Evolutionary conservation across 495 filamentous ascomycete genomes (phyloP).

Genomic region (Neurospora sp.): DNA sequence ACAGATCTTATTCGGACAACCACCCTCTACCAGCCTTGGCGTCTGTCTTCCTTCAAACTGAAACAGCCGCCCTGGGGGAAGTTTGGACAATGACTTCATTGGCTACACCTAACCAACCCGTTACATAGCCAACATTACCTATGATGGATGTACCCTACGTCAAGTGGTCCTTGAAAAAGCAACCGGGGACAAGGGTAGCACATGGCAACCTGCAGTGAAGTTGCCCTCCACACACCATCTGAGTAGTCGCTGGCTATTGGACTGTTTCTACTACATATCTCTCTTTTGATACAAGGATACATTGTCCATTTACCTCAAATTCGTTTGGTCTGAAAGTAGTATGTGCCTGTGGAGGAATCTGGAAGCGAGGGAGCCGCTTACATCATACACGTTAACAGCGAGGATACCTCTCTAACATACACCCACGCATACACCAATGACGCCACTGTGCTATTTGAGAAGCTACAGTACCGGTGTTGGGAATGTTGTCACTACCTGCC

Average conservation of each 20-base stretch:
- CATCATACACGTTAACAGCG: not conserved
- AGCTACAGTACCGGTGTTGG: not conserved
- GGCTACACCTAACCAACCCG: not conserved
- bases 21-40: not conserved
- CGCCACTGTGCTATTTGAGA: not conserved
- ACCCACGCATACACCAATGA: not conserved
- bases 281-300: not conserved
- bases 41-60: not conserved
- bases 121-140: not conserved
- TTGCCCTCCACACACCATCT: not conserved
- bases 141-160: not conserved
- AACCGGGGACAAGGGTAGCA: not conserved
- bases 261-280: no score
- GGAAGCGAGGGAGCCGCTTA: not conserved
- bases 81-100: not conserved
- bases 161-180: not conserved
- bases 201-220: not conserved
- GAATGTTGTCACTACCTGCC: no score
- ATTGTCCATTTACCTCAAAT: not conserved
- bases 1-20: not conserved
- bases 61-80: not conserved
- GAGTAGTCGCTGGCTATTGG: not conserved
- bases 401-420: not conserved
- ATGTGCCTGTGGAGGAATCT: not conserved
- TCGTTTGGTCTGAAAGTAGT: not conserved